Percentiles rank a stretch among this genome's conserved stretches.
phyloP scores from a whole-genome alignment of 129 eudicot species.

The Chrysanthemum lavandulifolium region DNA sequence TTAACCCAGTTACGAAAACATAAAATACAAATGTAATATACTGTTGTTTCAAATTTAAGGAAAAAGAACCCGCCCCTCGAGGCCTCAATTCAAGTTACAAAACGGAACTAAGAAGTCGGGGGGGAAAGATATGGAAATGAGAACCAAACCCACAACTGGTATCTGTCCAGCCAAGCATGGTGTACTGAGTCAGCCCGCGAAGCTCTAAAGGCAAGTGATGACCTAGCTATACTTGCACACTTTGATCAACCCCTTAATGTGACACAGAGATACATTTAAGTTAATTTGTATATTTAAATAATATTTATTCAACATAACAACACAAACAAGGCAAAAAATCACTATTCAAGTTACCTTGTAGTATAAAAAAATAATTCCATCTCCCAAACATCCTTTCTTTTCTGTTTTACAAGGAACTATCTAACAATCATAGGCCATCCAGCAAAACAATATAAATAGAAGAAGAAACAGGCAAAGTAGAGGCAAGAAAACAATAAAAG shows the following conservation, averaged over 20 bases:
- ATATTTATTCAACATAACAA: slow-evolving; percentile 1
- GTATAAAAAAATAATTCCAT: slow-evolving; percentile 15
- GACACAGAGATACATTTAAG: not conserved
- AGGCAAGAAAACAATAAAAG: not conserved
- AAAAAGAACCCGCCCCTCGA: too few species aligned
- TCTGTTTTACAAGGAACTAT: slow-evolving; percentile 16
- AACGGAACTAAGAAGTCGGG: too few species aligned
- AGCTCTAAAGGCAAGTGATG: not conserved
- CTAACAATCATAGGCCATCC: slow-evolving; percentile 6
- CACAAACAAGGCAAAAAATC: slow-evolving; percentile 1
- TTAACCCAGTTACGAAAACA: too few species aligned
- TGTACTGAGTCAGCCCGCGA: too few species aligned
- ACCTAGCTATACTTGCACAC: too few species aligned
- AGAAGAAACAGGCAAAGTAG: not conserved
- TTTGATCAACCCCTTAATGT: too few species aligned
- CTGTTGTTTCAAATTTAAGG: too few species aligned
- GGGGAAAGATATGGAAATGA: too few species aligned
- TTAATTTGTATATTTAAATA: not conserved
- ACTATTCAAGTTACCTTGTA: slow-evolving; percentile 3
- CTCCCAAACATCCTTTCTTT: slow-evolving; percentile 8
- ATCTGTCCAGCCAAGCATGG: too few species aligned
- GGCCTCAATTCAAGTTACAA: too few species aligned
- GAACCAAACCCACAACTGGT: too few species aligned
- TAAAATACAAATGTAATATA: too few species aligned
- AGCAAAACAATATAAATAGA: not conserved